A percentile compares a stretch with the other conserved stretches of the same genome.
These are phyloP conservation scores for Ustilago nuda DNA, from an alignment of 1,284 basidiomycete genomes.

Conservation along the genomic window DNA sequence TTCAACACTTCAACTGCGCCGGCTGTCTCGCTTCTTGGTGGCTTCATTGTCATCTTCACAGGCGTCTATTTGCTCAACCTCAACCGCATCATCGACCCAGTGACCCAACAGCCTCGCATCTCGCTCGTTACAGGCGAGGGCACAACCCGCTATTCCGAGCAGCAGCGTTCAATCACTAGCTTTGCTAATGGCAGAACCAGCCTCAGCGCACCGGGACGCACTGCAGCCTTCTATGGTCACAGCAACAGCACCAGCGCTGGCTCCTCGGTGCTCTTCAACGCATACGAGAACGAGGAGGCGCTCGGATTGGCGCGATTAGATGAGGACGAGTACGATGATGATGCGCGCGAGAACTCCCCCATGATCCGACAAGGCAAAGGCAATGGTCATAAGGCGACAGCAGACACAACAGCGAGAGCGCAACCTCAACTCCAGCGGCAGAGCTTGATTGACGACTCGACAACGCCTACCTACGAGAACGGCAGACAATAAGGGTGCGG, in stretches of 20 bases:
- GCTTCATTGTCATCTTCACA: slow-evolving; percentile 68
- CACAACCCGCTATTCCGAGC: slow-evolving; percentile 53
- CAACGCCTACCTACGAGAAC: slow-evolving; percentile 21
- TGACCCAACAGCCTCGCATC: slow-evolving; percentile 63
- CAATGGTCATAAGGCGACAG: slow-evolving; percentile 22
- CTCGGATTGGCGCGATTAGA: slow-evolving; percentile 58
- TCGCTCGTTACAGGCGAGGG: slow-evolving; percentile 64
- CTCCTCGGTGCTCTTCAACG: slow-evolving; percentile 59
- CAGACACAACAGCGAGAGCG: slow-evolving; percentile 22
- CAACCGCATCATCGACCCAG: slow-evolving; percentile 62
- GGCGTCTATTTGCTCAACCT: slow-evolving; percentile 68
- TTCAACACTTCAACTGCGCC: slow-evolving; percentile 87
- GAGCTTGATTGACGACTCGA: slow-evolving; percentile 47
- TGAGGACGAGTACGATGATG: slow-evolving; percentile 54
- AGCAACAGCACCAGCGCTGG: slow-evolving; percentile 43
- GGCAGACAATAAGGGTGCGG: slow-evolving; percentile 13
- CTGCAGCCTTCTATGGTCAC: slow-evolving; percentile 35
- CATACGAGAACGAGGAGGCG: slow-evolving; percentile 61
- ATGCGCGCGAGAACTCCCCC: slow-evolving; percentile 36
- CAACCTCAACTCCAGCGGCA: slow-evolving; percentile 40
- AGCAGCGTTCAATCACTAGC: slow-evolving; percentile 51
- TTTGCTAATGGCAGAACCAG: slow-evolving; percentile 39
- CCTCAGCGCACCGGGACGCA: slow-evolving; percentile 33
- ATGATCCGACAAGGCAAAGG: slow-evolving; percentile 46
- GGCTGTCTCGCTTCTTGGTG: slow-evolving; percentile 66